Base-by-base conservation (phyloP, 345 rosid genomes). In the Syzygium jambos region DNA sequence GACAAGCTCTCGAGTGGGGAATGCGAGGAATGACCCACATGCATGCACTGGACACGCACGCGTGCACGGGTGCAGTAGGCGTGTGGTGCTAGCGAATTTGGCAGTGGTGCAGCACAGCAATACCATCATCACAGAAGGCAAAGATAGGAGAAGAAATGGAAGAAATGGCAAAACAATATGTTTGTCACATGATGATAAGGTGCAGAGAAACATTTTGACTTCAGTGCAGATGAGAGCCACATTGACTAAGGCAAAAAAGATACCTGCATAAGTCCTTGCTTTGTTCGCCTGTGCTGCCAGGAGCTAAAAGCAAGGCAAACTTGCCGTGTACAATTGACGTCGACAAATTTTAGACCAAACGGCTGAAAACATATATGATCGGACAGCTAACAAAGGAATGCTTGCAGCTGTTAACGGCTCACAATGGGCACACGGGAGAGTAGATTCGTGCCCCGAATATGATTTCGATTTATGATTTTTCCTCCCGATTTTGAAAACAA, bases 241-340 rank as follows among this genome's bases (percentile, higher is more conserved):
- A 14, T 52, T 15, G 54, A 14, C 54, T 15, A 52, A 52, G 46
- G 46, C 46, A 5, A 43, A 43, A 43, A 43, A 43, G 7, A 43
- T 19, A 21, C 56, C 25, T 21, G 25, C 7, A 19, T 9, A 8
- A 17, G 56, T 8, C 22, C 56, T 54, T 23, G 22, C 57, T 55
- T 55, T 54, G 57, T 54, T 54, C 19, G 23, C 57, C 57, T 21
- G 11, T 23, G 53, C 17, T 52, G 54, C 17, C 15, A 5, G 7
- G 3, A 5, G 56, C 56, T 17, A 0, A 0, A 15, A n/a, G 73
- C 73, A n/a, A 61, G 73, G 34, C 19, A n/a, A 61, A n/a, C 21
- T 30, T 34, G 43, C 78, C 78, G 19, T 2, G 7, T 25, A 19
- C 1, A 46, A 34, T 34, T 1, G 46, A 73, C 0, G 0, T 9